Base-by-base conservation (phyloP, 768 basidiomycete genomes). In the Podaxis rugospora region DNA sequence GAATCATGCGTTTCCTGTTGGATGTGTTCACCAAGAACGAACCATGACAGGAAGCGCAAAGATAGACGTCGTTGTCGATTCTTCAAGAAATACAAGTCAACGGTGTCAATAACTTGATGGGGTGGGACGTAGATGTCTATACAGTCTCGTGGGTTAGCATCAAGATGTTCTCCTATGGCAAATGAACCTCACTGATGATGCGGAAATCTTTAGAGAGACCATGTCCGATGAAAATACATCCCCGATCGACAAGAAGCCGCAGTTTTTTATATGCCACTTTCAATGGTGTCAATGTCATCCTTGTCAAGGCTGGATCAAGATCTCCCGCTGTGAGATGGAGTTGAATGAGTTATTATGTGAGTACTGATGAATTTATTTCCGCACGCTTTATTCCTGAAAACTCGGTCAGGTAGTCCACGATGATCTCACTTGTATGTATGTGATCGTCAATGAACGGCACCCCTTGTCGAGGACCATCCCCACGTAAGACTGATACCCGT, bases 211-310 rank as follows among this genome's bases (percentile, higher is more conserved):
- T 98, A 14, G 93, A 90, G 16, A 99, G 83, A 4, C 97, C 97
- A 67, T 99, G 97, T 0, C 97, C 97, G 58, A 98, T 90, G 70
- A 99, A 99, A 61, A 94, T 90, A 69, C 97, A 99, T 4, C 95
- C 95, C 23, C 89, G 81, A 70, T 99, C 97, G 18, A 98, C 95
- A 4, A 98, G 79, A 18, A 95, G 74, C 1, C 97, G 86, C 11
- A 99, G 78, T 71, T 99, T 99, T 80, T 98, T 98, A 77, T 98
- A 99, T 1, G 95, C 97, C n/a, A 96, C 83, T 69, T 99, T 99
- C 61, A 98, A 77, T 0, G 97, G 96, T 1, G 96, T 97, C 50
- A 98, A 78, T 0, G 95, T 97, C 70, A 97, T 85, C 5, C 82
- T 83, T 1, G 95, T 95, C 40, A 85, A 75, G 58, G 83, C 78